Percentiles rank a stretch among this genome's conserved stretches.
Evolutionary conservation across 345 rosid genomes (phyloP).

Genomic region (Aethionema arabicum): DNA sequence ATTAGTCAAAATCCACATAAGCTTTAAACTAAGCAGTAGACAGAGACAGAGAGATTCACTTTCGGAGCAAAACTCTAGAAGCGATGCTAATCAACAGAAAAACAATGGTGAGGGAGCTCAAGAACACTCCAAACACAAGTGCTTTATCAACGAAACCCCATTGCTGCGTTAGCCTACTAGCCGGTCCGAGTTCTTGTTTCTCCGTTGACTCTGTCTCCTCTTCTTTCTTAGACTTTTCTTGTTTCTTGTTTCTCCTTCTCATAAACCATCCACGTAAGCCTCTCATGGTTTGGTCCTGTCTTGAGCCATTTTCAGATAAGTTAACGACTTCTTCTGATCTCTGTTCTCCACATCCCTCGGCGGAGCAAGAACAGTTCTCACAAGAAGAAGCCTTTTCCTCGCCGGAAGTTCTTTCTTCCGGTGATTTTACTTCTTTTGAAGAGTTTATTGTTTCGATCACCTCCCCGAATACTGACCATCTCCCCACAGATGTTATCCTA

Average conservation of each 20-base stretch:
- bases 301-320: conserved; percentile 9
- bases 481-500: conserved; percentile 86
- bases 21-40: too few species aligned
- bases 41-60: conserved; percentile 18
- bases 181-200: conserved; percentile 34
- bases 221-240: conserved; percentile 27
- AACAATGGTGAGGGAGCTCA: conserved; percentile 54
- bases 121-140: conserved; percentile 62
- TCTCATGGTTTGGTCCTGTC: conserved; percentile 29
- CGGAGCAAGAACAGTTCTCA: conserved; percentile 49
- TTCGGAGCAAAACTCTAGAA: conserved; percentile 33
- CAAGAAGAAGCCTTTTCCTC: conserved; percentile 37
- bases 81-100: conserved; percentile 52
- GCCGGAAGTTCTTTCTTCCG: conserved; percentile 23
- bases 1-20: too few species aligned
- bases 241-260: conserved; percentile 41
- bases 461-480: conserved; percentile 94
- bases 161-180: background rate
- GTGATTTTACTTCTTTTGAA: conserved; percentile 25
- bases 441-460: conserved; percentile 57
- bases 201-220: conserved; percentile 29
- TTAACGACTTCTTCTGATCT: conserved; percentile 33
- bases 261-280: conserved; percentile 53
- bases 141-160: conserved; percentile 59
- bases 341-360: conserved; percentile 52